phyloP scores from a whole-genome alignment of 202 grass and related monocot species.

The Zizania palustris region DNA sequence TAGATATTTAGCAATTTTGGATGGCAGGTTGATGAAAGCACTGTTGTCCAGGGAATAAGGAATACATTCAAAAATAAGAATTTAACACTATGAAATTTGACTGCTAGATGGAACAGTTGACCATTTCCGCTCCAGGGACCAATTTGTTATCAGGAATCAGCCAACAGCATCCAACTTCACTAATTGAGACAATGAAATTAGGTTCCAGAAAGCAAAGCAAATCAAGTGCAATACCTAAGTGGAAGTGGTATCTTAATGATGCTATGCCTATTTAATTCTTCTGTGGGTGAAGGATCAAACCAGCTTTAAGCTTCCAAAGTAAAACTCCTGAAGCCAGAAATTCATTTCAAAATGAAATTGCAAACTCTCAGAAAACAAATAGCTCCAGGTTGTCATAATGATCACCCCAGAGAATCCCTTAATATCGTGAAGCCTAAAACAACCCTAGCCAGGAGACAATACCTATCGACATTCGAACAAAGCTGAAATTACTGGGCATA shows the following conservation, averaged over 20 bases:
- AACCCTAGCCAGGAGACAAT: constrained; percentile 9
- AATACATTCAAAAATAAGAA: not conserved
- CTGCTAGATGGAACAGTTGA: not conserved
- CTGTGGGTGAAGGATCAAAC: not conserved
- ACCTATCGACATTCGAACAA: constrained; percentile 16
- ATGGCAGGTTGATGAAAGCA: constrained; percentile 24
- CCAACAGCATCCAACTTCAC: not conserved
- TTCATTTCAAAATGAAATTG: constrained; percentile 27
- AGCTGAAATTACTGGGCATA: constrained; percentile 31
- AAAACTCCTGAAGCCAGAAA: not conserved
- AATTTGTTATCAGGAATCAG: constrained; percentile 17
- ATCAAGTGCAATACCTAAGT: not conserved
- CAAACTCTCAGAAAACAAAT: not conserved
- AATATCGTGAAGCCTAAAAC: not conserved
- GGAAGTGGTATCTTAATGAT: constrained; percentile 13
- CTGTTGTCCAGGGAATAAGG: constrained; percentile 1
- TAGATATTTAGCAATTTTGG: not conserved
- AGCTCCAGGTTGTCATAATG: constrained; percentile 10
- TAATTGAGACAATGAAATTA: not conserved
- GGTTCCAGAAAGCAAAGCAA: constrained; percentile 7
- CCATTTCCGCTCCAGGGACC: not conserved
- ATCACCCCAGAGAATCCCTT: not conserved
- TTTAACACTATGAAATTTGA: not conserved
- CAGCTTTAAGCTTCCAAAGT: not conserved
- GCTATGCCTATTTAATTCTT: not conserved